A percentile compares a stretch with the other conserved stretches of the same genome.
Conservation (phyloP, 805 yeast genomes). For the Kodamaea kaohsiungensis region DNA sequence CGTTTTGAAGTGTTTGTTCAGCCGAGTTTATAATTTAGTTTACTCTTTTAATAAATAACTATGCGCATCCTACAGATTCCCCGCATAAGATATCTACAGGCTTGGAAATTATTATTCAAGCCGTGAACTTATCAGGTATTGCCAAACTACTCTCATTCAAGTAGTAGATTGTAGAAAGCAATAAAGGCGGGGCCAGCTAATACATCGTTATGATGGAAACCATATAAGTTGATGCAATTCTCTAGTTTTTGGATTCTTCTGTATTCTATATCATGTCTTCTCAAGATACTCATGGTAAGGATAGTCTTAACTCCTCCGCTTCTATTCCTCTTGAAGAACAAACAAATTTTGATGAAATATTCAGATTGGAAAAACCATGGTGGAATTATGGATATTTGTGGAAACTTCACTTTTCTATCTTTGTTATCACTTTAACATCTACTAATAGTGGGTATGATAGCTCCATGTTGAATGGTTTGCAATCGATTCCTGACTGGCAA, state of each 20-base stretch:
- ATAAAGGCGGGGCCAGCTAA: too few species aligned
- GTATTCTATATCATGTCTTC: background rate
- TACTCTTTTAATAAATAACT: too few species aligned
- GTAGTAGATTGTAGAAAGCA: too few species aligned
- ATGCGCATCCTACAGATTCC: background rate
- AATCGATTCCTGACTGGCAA: constrained; percentile 44
- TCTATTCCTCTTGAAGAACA: background rate
- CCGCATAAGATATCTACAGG: background rate
- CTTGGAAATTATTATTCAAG: too few species aligned
- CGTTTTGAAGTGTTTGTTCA: too few species aligned
- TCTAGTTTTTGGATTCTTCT: too few species aligned
- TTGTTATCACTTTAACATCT: constrained; percentile 46
- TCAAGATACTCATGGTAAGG: background rate
- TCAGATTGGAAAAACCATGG: constrained; percentile 24
- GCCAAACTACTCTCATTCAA: too few species aligned
- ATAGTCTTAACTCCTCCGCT: background rate
- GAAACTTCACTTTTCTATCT: constrained; percentile 36
- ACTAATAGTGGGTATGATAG: constrained; percentile 38
- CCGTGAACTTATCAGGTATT: too few species aligned
- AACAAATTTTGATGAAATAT: background rate
- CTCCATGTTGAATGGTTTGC: constrained; percentile 50
- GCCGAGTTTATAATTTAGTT: too few species aligned
- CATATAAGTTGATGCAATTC: too few species aligned
- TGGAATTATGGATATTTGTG: constrained; percentile 39
- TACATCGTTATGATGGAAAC: too few species aligned